These are phyloP conservation scores for Leishmania tarentolae DNA, from an alignment of 208 protist genomes.

Conservation along the genomic window DNA sequence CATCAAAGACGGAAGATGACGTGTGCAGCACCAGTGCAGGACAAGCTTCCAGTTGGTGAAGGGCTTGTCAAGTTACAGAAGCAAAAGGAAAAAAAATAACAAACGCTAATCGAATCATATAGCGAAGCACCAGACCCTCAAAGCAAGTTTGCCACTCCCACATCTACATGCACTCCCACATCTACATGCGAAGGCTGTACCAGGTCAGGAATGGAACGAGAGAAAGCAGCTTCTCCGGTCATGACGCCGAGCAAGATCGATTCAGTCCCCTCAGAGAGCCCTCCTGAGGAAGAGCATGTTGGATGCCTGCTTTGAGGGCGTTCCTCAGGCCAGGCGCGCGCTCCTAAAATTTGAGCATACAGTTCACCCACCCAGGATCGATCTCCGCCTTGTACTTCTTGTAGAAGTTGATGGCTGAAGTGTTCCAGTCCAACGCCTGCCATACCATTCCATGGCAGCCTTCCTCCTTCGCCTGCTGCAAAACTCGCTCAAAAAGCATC, in stretches of 20 bases:
- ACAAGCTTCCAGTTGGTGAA: background rate
- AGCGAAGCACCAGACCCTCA: background rate
- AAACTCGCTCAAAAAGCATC: conserved; percentile 47
- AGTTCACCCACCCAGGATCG: conserved; percentile 54
- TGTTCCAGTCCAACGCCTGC: conserved; percentile 64
- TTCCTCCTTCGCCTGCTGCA: conserved; percentile 44
- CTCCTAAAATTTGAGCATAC: conserved; percentile 42
- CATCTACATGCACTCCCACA: conserved; percentile 1
- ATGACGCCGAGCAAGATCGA: background rate
- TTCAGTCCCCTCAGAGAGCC: background rate
- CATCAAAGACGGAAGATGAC: background rate
- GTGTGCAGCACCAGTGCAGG: background rate
- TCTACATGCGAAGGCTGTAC: background rate
- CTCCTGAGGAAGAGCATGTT: background rate
- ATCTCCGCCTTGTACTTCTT: conserved; percentile 46
- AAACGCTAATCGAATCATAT: background rate
- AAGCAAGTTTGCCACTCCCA: background rate
- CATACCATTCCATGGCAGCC: conserved; percentile 53
- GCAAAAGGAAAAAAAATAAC: background rate
- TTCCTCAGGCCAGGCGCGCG: background rate
- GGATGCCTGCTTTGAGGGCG: background rate
- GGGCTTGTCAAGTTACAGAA: background rate
- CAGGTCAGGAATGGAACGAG: background rate
- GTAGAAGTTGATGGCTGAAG: conserved; percentile 52
- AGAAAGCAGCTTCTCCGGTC: background rate